Base-by-base conservation (phyloP, 805 yeast species). In the Wickerhamiella spandovensis region DNA sequence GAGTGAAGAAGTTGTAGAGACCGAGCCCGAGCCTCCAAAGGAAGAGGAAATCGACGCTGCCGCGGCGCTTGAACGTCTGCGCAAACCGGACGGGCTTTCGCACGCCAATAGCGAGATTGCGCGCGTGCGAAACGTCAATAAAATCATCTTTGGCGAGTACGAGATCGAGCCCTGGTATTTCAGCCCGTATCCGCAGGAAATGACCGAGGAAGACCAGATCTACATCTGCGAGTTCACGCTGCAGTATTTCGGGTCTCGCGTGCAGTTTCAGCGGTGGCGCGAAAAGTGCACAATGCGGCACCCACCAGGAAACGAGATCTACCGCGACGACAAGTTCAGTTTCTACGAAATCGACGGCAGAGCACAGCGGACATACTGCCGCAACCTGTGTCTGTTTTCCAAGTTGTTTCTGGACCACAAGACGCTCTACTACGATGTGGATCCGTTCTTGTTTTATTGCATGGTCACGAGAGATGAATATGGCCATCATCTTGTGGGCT, bases 131-230 rank as follows among this genome's bases (percentile, higher is more conserved):
- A 92, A 92, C 62, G 72, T 92, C 54, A 72, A 77, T 45, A 75
- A 77, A 49, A 78, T 92, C 5, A 82, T 86, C 3, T 78, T 92
- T 68, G 99, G 98, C 1, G 83, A 82, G 55, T 87, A 81, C 65
- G 84, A 84, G 58, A 87, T 92, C 48, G 99, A 92, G 64, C 98
- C 99, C 1, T 92, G 99, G 99, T 92, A 92, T 67, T 92, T 92
- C 61, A 84, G 95, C 1, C 97, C 99, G 1, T 92, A 92, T 64
- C 99, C 99, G 0, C 74, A 87, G 15, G 98, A 92, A 63, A 74
- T 88, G 50, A 87, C 97, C 0, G 97, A 92, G 59, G 92, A 83
- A 56, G 97, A 90, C 64, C 81, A 77, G 50, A 76, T 92, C 22
- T 92, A 83, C 64, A 83, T 92, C 44, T 92, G 95, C 67, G 97